Evolutionary conservation across 768 basidiomycete species (phyloP), one percentile per base, ranked within the genome.

Genomic region (Sporobolomyces phaffii): DNA sequence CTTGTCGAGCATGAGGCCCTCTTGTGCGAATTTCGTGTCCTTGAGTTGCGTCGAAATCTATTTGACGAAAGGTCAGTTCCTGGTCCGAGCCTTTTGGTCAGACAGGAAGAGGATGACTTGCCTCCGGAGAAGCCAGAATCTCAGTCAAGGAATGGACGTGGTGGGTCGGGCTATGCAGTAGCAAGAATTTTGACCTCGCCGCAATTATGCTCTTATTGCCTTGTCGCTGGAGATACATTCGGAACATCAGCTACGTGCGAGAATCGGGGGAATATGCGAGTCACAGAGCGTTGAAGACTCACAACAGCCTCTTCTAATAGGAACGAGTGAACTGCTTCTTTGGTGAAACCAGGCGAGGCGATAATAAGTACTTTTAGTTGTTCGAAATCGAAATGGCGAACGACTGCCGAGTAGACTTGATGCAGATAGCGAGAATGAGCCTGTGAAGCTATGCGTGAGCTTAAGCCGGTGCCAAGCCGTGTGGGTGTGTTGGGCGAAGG

Each of bases 121-220:
- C 93, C 81, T 98, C 92, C 0, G 93, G 92, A 75, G 91, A 93
- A 76, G 93, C 87, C 70, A 99, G 77, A 3, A 94, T 91, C 74
- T 98, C 93, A 17, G 94, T 86, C 49, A 99, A 78, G 72, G 91
- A 92, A 75, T 98, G 96, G 11, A 99, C 92, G 78, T 99, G 96
- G 5, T 91, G 84, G 69, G 90, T 96, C 73, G 82, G 91, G 60
- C 94, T 81, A 75, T 98, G 96, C 24, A 99, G 89, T 73, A 87
- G 90, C 69, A 98, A 77, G 73, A 87, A 87, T 78, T 96, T 97
- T 66, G 88, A 86, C 62, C 86, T 85, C 0, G 87, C 86, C 65
- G 83, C 83, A 40, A 89, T 80, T n/a, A 99, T 77, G 0, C 82
- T 73, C 77, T 96, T 98, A 78, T 98, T 93, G 7, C 85, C 85